Percentiles rank a stretch among this genome's conserved stretches.
These are phyloP conservation scores for Thraustotheca clavata DNA, from an alignment of 352 stramenopile genomes.

Conservation along the genomic window DNA sequence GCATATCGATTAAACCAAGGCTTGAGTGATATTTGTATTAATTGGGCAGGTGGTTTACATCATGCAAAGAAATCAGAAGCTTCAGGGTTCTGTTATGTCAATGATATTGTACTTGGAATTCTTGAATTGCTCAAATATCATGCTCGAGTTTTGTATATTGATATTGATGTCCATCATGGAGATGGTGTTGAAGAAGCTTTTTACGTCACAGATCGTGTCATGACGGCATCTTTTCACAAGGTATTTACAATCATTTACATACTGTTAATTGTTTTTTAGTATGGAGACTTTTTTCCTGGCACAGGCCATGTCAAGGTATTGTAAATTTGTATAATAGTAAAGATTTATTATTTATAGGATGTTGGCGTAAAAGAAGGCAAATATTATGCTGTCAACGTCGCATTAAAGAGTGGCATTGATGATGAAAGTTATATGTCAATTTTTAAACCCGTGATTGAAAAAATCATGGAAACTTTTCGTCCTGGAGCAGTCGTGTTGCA, in stretches of 20 bases:
- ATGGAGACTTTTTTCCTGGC: conserved; percentile 98
- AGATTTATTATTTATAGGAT: conserved; percentile 59
- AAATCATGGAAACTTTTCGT: conserved; percentile 86
- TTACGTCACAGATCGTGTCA: conserved; percentile 96
- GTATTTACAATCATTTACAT: not conserved
- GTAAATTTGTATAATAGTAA: not conserved
- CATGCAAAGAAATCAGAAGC: conserved; percentile 98
- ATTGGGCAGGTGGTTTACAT: conserved; percentile 97
- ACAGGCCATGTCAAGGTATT: conserved; percentile 87
- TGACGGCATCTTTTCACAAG: conserved; percentile 99
- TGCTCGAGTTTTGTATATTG: conserved; percentile 97
- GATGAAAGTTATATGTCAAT: conserved; percentile 93
- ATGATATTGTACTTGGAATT: conserved; percentile 98
- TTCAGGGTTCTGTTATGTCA: conserved; percentile 95
- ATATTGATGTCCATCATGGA: conserved; percentile 99
- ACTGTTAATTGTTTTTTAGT: conserved; percentile 32
- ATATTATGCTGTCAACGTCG: conserved; percentile 96
- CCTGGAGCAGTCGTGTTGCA: conserved; percentile 94
- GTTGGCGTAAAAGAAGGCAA: conserved; percentile 91
- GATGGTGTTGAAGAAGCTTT: conserved; percentile 97
- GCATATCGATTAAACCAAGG: conserved; percentile 95
- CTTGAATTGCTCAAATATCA: conserved; percentile 98
- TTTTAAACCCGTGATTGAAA: conserved; percentile 96
- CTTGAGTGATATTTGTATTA: conserved; percentile 95
- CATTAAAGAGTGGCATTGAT: conserved; percentile 93